Percentiles rank a stretch among this genome's conserved stretches.
Conservation (phyloP, 2,329 filamentous ascomycete genomes). For the Colletotrichum simmondsii region DNA sequence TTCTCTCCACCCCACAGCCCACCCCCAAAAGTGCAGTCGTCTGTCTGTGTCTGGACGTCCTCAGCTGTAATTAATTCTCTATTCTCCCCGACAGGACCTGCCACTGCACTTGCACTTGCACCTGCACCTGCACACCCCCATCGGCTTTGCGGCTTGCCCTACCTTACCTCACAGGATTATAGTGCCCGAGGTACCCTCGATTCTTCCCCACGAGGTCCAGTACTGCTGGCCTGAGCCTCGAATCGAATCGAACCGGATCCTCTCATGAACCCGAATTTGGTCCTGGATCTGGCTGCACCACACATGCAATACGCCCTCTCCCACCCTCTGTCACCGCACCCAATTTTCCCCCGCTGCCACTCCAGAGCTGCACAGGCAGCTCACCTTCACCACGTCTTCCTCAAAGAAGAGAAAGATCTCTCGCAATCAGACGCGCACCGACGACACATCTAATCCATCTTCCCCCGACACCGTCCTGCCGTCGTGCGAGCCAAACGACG, state of each 20-base stretch:
- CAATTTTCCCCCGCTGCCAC: conserved; percentile 22
- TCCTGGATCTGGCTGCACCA: too few species aligned
- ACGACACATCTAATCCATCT: conserved; percentile 47
- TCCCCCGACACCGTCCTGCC: conserved; percentile 59
- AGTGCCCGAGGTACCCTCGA: neutral
- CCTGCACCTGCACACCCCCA: conserved; percentile 5
- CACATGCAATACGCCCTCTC: conserved; percentile 28
- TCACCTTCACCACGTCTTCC: conserved; percentile 78
- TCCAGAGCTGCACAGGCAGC: conserved; percentile 72
- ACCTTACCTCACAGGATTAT: conserved; percentile 1
- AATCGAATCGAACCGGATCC: too few species aligned
- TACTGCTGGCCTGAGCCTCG: neutral
- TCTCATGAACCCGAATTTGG: too few species aligned
- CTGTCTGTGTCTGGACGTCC: conserved; percentile 27
- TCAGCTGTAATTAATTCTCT: conserved; percentile 8
- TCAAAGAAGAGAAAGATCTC: conserved; percentile 78
- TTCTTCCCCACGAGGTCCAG: neutral
- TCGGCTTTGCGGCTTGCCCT: conserved; percentile 22
- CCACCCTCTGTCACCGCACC: conserved; percentile 2
- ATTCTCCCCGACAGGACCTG: conserved; percentile 7
- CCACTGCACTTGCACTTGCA: neutral
- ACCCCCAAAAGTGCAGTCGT: conserved; percentile 19
- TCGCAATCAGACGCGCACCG: conserved; percentile 55
- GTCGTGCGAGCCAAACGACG: conserved; percentile 64
- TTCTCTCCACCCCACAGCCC: conserved; percentile 25